Evolutionary conservation across 75 land plant genomes (phyloP), one percentile per base, ranked within the genome.

Genomic region (Selaginella moellendorffii): DNA sequence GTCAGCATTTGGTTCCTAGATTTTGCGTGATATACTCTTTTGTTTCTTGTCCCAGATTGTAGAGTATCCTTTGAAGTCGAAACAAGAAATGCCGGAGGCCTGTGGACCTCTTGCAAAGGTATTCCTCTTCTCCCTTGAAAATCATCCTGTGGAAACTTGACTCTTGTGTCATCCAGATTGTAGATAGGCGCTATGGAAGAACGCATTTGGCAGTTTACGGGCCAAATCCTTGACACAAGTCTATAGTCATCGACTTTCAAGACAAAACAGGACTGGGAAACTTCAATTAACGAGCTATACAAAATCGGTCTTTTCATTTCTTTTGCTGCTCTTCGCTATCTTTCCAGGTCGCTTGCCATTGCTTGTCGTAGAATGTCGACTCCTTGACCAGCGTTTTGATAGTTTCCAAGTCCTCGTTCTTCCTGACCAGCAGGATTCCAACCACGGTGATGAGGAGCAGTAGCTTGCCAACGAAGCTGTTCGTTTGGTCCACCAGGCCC

Each of bases 301-400:
- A n/a, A n/a, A n/a, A n/a, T n/a, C n/a, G n/a, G 46, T 36, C 46
- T 5, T 36, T 36, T 36, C 46, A 36, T 36, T 36, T 36, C 14
- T 36, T 36, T 36, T 36, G 5, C 14, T 36, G 30, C 8, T 70
- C 72, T 22, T 64, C 31, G 24, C 21, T 80, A 46, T 88, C 97
- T 69, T 88, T 74, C 95, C 95, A 93, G 14, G 98, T 82, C 52
- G 98, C 98, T 78, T 79, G 83, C 98, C 98, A 93, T 71, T 93
- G 98, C 79, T 85, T 85, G 77, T 93, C 98, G 51, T 88, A 88
- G 68, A 93, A 83, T 0, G 86, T 88, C 25, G 84, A 81, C 74
- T 93, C 98, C 28, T 83, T 78, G 1, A 76, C 27, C 2, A 88
- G 72, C 58, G 81, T 80, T 66, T 82, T 78, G 24, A 93, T 28